Conservation (phyloP, 192 early-diverging fungal species). For the Gorgonomyces haynaldii region DNA sequence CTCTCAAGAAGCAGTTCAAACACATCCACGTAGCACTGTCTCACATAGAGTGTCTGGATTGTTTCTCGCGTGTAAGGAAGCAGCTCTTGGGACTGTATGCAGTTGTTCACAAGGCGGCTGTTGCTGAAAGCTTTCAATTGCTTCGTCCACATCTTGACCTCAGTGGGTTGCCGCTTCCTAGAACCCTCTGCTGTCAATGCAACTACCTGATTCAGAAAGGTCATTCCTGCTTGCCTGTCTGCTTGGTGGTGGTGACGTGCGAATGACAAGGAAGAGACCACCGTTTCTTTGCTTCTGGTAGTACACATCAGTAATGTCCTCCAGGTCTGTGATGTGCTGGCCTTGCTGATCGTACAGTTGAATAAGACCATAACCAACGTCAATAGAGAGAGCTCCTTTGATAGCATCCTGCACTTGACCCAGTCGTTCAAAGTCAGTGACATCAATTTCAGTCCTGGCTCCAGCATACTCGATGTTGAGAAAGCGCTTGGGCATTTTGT, state of each 20-base stretch:
- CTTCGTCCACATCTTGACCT: slow-evolving; percentile 2
- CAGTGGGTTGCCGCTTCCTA: background rate
- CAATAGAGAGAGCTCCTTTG: no score
- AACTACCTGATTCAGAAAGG: background rate
- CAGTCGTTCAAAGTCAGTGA: no score
- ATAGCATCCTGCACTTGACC: no score
- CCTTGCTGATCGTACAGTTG: no score
- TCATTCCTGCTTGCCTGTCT: slow-evolving; percentile 4
- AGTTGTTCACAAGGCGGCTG: slow-evolving; percentile 1
- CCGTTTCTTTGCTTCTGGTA: background rate
- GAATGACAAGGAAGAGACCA: background rate
- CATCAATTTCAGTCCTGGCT: no score
- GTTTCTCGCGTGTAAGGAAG: slow-evolving; percentile 12
- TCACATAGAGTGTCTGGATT: slow-evolving; percentile 9
- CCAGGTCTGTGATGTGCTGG: slow-evolving; percentile 4
- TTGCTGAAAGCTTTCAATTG: slow-evolving; percentile 9
- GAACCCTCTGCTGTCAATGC: background rate
- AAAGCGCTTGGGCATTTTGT: no score
- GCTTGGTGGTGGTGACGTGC: background rate
- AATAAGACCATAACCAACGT: no score
- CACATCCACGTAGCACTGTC: slow-evolving; percentile 19
- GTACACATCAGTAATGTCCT: background rate
- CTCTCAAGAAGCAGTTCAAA: slow-evolving; percentile 10
- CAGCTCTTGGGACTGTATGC: slow-evolving; percentile 6
- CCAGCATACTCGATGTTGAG: no score